phyloP scores from a whole-genome alignment of 2,329 filamentous ascomycete species.

The Alternaria arborescens region DNA sequence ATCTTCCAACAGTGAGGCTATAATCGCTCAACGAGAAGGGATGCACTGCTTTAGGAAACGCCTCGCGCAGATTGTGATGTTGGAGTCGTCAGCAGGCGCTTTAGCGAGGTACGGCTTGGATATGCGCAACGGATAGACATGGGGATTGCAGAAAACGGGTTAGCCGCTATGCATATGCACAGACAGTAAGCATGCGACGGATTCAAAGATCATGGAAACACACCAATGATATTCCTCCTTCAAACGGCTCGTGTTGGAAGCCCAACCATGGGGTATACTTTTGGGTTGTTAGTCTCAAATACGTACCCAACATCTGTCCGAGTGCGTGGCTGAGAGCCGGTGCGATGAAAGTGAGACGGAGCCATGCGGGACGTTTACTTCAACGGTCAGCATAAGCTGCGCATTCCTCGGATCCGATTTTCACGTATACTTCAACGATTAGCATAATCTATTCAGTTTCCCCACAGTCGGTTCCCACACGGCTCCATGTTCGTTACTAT shows the following conservation, averaged over 20 bases:
- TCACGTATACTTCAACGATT: not conserved
- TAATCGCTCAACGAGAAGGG: too few relatives aligned
- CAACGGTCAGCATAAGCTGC: not conserved
- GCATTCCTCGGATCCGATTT: not conserved
- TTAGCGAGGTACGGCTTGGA: not conserved
- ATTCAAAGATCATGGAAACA: not conserved
- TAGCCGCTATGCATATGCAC: not conserved
- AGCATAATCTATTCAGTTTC: not conserved
- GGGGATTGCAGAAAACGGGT: not conserved
- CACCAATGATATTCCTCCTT: not conserved
- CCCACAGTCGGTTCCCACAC: not conserved
- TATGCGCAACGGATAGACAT: not conserved
- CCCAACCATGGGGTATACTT: slow-evolving; percentile 4
- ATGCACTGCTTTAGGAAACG: not conserved
- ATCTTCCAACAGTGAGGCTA: not conserved
- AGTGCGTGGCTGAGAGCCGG: not conserved
- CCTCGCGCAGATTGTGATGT: not conserved
- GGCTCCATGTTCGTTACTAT: not conserved
- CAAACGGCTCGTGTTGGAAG: not conserved
- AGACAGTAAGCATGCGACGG: not conserved
- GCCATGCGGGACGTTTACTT: not conserved
- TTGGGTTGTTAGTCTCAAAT: slow-evolving; percentile 3
- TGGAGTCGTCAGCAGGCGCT: not conserved
- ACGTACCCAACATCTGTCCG: not conserved
- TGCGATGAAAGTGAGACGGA: not conserved